Evolutionary conservation across 208 protist species (phyloP).

Genomic region (Leishmania aethiopica): DNA sequence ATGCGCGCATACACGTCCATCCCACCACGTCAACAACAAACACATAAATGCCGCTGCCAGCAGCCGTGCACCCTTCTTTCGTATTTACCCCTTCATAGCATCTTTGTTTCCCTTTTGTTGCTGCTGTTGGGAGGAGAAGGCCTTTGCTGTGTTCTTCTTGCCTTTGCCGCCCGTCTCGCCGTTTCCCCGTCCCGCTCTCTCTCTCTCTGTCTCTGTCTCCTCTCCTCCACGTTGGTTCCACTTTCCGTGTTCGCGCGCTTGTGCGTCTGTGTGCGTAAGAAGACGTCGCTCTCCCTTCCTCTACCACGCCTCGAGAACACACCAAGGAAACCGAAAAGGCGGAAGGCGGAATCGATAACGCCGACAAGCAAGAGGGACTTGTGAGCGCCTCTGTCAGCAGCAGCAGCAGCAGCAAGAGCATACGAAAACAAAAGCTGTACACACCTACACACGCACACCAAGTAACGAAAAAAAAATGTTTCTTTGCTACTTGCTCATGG

Average conservation of each 20-base stretch:
- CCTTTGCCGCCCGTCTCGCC: not conserved
- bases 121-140: not conserved
- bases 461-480: slow-evolving; percentile 34
- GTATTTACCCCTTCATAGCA: slow-evolving; percentile 24
- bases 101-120: not conserved
- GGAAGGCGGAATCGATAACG: too few relatives aligned
- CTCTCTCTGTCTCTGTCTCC: not conserved
- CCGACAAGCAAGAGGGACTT: too few relatives aligned
- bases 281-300: not conserved
- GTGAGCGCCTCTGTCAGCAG: too few relatives aligned
- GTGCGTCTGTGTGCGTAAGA: not conserved
- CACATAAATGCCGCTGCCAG: not conserved
- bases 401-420: too few relatives aligned
- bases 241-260: not conserved
- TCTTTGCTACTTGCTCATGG: slow-evolving; percentile 44
- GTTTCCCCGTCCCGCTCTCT: not conserved
- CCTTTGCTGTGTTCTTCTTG: not conserved
- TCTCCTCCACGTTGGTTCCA: not conserved
- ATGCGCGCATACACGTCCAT: not conserved
- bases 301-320: too few relatives aligned
- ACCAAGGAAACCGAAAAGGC: too few relatives aligned
- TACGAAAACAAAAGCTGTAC: not conserved
- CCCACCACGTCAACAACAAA: too few relatives aligned
- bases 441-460: not conserved
- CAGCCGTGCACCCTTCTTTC: not conserved